Conservation (phyloP, 306 rosid species). For the Adenanthera pavonina region DNA sequence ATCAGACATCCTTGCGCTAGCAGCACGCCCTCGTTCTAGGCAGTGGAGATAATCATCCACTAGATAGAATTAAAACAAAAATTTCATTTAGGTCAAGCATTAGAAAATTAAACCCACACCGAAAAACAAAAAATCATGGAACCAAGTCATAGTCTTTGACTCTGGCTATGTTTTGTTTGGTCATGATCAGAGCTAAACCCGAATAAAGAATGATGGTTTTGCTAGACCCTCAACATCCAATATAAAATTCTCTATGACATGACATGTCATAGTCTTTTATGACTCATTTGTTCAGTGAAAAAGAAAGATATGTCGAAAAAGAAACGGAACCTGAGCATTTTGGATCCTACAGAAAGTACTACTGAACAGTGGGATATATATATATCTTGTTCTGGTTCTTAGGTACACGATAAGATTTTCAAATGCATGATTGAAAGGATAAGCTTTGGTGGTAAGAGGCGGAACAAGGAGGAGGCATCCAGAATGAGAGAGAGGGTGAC, state of each 20-base stretch:
- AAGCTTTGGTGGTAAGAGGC: neutral
- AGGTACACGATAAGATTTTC: neutral
- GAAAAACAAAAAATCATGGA: neutral
- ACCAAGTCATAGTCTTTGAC: neutral
- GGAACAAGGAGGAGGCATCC: neutral
- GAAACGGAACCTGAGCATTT: neutral
- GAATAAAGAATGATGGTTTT: too few species aligned
- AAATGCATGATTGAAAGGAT: neutral
- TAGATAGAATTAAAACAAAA: slow-evolving; percentile 45
- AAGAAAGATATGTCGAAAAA: neutral
- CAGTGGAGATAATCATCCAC: slow-evolving; percentile 88
- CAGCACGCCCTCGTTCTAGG: slow-evolving; percentile 88
- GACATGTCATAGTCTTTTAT: neutral
- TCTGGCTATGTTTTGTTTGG: too few species aligned
- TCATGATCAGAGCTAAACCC: too few species aligned
- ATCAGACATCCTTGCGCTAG: slow-evolving; percentile 69
- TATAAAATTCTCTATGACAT: too few species aligned
- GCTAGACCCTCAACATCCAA: too few species aligned
- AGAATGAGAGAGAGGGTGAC: neutral
- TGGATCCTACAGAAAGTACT: neutral
- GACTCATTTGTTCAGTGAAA: slow-evolving; percentile 10
- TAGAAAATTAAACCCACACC: slow-evolving; percentile 6
- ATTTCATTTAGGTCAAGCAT: slow-evolving; percentile 36
- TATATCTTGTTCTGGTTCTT: neutral
- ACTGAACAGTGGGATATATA: neutral